Percentiles rank a stretch among this genome's conserved stretches.
phyloP scores from a whole-genome alignment of 1,284 basidiomycete species.

The Malassezia nana region DNA sequence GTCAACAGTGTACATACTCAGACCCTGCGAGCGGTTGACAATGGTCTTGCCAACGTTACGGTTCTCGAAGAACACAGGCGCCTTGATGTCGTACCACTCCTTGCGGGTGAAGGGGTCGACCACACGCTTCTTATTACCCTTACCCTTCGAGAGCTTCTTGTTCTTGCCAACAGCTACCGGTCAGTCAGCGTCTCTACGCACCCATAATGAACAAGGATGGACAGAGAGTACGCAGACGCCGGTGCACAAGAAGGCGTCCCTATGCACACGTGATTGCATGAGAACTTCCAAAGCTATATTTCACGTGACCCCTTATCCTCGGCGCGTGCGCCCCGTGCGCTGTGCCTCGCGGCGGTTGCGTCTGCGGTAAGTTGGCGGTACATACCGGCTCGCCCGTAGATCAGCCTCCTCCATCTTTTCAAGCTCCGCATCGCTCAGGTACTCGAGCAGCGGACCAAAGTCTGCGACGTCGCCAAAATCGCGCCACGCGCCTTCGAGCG shows the following conservation, averaged over 20 bases:
- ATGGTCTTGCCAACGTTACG: conserved; percentile 97
- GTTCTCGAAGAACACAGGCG: conserved; percentile 93
- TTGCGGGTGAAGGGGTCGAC: conserved; percentile 99
- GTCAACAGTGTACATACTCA: conserved; percentile 61
- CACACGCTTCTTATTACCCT: conserved; percentile 97
- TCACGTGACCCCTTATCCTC: conserved; percentile 15
- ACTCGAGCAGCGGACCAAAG: conserved; percentile 79
- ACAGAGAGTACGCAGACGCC: neutral
- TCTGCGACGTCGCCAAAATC: conserved; percentile 89
- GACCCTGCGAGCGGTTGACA: conserved; percentile 92
- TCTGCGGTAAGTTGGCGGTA: conserved; percentile 4
- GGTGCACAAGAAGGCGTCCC: neutral
- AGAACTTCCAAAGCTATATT: conserved; percentile 12
- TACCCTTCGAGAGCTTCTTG: conserved; percentile 98
- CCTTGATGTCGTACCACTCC: conserved; percentile 99
- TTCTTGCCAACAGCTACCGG: conserved; percentile 59
- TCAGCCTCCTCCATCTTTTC: conserved; percentile 53
- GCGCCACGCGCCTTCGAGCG: conserved; percentile 79
- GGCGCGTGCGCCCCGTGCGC: conserved; percentile 11
- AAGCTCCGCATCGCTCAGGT: conserved; percentile 77
- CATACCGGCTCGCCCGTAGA: conserved; percentile 26
- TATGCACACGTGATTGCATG: conserved; percentile 11
- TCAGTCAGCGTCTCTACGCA: neutral
- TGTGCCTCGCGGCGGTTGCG: conserved; percentile 32
- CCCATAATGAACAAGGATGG: conserved; percentile 19